phyloP scores from a whole-genome alignment of 1,139 yeast species.

The Geotrichum bryndzae region DNA sequence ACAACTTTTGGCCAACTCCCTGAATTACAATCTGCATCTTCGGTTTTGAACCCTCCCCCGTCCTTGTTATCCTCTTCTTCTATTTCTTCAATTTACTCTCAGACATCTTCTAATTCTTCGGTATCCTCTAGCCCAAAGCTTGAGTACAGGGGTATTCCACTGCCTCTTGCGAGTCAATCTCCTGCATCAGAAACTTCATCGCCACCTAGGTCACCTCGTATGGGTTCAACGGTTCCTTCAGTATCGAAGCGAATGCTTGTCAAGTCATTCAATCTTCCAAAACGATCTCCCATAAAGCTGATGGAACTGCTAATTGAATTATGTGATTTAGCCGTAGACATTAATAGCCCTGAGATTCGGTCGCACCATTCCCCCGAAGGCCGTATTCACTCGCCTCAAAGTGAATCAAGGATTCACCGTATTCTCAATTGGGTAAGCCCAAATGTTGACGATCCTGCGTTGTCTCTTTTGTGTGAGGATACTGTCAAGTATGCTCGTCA shows the following conservation, averaged over 20 bases:
- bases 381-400: constrained; percentile 53
- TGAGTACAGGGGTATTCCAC: constrained; percentile 58
- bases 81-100: constrained; percentile 11
- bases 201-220: constrained; percentile 23
- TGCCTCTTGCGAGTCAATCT: constrained; percentile 36
- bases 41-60: background rate
- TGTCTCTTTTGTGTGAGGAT: constrained; percentile 58
- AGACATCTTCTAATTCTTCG: constrained; percentile 9
- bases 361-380: constrained; percentile 12
- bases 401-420: constrained; percentile 57
- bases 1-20: background rate
- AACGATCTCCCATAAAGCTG: constrained; percentile 59
- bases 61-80: constrained; percentile 11
- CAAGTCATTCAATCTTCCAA: constrained; percentile 24
- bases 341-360: constrained; percentile 49
- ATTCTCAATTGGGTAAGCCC: constrained; percentile 52
- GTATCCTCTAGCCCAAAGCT: constrained; percentile 17
- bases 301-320: constrained; percentile 58
- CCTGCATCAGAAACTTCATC: constrained; percentile 19
- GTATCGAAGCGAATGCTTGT: constrained; percentile 15
- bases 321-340: constrained; percentile 68
- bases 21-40: background rate
- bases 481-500: constrained; percentile 56
- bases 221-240: constrained; percentile 5
- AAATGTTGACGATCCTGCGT: constrained; percentile 54